Conservation (phyloP, 2,329 filamentous ascomycete genomes). For the Calycina marina region DNA sequence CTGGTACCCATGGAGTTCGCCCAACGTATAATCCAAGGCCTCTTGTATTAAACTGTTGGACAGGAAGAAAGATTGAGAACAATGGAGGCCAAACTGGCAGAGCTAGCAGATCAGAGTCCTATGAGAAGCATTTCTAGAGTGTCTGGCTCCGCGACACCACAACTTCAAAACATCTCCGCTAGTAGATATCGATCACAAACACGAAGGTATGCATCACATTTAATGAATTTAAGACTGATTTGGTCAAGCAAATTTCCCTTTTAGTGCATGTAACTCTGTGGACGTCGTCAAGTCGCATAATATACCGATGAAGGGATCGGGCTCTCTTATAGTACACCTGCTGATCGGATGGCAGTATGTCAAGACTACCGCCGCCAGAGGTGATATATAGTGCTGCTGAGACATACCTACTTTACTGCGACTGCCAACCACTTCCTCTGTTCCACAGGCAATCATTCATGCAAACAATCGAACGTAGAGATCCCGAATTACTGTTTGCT, state of each 20-base stretch:
- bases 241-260: no score
- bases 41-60: no score
- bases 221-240: no score
- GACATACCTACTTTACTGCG: slow-evolving; percentile 32
- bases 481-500: slow-evolving; percentile 23
- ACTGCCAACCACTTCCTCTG: slow-evolving; percentile 34
- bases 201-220: no score
- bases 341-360: no score
- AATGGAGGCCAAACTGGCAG: slow-evolving; percentile 18
- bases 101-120: slow-evolving; percentile 6
- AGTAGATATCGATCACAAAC: no score
- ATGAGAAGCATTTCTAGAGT: background rate
- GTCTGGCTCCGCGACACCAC: background rate
- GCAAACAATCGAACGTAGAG: slow-evolving; percentile 24
- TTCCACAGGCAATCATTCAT: slow-evolving; percentile 30
- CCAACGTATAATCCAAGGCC: no score
- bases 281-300: no score
- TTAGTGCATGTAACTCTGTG: no score
- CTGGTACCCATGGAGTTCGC: no score
- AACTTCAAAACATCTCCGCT: background rate
- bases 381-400: slow-evolving; percentile 26
- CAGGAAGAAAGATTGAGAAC: slow-evolving; percentile 18
- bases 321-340: no score
- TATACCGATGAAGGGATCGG: no score
- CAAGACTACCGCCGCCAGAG: slow-evolving; percentile 25